These are phyloP conservation scores for Teunomyces cretensis DNA, from an alignment of 805 yeast species.

Conservation along the genomic window DNA sequence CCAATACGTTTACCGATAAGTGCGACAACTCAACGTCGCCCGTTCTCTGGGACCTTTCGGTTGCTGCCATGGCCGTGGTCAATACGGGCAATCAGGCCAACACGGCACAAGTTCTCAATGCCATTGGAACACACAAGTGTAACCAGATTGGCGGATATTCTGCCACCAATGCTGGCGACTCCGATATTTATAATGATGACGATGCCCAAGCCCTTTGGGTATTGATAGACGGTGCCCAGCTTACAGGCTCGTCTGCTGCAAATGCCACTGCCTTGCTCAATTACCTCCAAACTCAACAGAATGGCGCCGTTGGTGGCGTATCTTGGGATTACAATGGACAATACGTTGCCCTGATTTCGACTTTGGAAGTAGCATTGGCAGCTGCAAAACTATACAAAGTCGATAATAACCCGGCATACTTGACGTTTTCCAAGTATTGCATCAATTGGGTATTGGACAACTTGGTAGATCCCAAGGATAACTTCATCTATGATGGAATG, in stretches of 20 bases:
- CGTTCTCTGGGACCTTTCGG: conserved; percentile 25
- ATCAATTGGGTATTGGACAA: conserved; percentile 15
- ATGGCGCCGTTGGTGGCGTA: conserved; percentile 22
- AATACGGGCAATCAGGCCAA: conserved; percentile 12
- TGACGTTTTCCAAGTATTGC: conserved; percentile 18
- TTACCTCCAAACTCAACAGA: conserved; percentile 17
- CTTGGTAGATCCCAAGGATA: conserved; percentile 19
- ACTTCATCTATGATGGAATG: conserved; percentile 25
- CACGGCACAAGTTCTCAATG: conserved; percentile 11
- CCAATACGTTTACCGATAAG: conserved; percentile 13
- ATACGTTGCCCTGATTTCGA: conserved; percentile 28
- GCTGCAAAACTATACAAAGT: conserved; percentile 21
- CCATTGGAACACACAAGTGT: conserved; percentile 19
- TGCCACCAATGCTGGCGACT: conserved; percentile 19
- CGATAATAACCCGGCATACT: conserved; percentile 7
- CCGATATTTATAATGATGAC: conserved; percentile 30
- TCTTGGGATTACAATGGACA: conserved; percentile 19
- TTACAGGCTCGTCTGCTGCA: conserved; percentile 6
- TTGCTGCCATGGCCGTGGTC: conserved; percentile 22
- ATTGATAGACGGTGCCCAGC: conserved; percentile 21
- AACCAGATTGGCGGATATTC: conserved; percentile 21
- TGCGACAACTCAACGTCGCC: conserved; percentile 14
- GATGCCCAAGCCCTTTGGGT: conserved; percentile 29
- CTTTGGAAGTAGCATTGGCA: conserved; percentile 27
- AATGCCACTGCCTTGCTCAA: conserved; percentile 16